Percentiles rank a stretch among this genome's conserved stretches.
Conservation (phyloP, 352 stramenopile genomes). For the Phytophthora niederhauseri region DNA sequence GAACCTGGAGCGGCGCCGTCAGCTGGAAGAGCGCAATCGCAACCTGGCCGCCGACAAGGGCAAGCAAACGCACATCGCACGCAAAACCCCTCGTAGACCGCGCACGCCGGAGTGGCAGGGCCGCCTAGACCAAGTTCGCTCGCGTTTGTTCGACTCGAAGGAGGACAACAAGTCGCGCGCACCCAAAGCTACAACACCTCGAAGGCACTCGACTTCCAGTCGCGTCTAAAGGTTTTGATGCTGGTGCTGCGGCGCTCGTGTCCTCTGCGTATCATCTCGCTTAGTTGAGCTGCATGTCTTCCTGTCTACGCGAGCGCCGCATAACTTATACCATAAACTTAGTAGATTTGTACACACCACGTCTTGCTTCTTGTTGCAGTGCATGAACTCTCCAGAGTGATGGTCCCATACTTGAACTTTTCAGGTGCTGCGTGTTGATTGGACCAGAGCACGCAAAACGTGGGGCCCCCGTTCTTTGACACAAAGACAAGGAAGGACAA, state of each 20-base stretch:
- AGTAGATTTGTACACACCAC: conserved; percentile 12
- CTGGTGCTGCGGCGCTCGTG: neutral
- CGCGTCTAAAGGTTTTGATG: conserved; percentile 7
- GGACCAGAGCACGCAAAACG: conserved; percentile 14
- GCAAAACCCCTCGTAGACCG: conserved; percentile 13
- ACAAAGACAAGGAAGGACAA: neutral
- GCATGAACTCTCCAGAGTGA: conserved; percentile 13
- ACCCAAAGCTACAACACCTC: conserved; percentile 9
- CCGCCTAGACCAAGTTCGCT: conserved; percentile 25
- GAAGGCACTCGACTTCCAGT: conserved; percentile 14
- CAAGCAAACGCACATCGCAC: neutral
- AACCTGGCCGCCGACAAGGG: conserved; percentile 23
- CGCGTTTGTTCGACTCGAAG: conserved; percentile 25
- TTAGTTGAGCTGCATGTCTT: conserved; percentile 7
- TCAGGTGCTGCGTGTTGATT: conserved; percentile 21
- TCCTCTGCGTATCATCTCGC: neutral
- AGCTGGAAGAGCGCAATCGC: conserved; percentile 40
- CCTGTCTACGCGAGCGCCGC: conserved; percentile 7
- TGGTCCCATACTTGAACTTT: conserved; percentile 25
- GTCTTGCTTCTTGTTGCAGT: neutral
- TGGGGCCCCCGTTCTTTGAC: conserved; percentile 9
- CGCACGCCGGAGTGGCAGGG: conserved; percentile 22
- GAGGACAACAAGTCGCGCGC: conserved; percentile 6
- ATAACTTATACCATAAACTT: conserved; percentile 30
- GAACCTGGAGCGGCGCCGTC: conserved; percentile 44